Base-by-base conservation (phyloP, 148 eudicot genomes). In the Rhododendron griersonianum region DNA sequence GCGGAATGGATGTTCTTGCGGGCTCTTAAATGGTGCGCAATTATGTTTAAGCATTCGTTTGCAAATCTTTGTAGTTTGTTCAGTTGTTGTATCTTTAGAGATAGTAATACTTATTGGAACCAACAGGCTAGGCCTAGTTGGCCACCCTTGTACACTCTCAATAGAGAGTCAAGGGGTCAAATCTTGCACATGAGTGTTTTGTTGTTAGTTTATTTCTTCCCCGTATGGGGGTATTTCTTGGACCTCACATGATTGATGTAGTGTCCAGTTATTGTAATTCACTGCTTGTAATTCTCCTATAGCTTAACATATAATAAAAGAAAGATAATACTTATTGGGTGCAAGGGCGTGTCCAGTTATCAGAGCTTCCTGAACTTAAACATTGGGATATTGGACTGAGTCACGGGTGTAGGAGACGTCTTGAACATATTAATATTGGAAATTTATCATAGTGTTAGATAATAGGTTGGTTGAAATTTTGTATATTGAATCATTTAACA, bases 1-100 rank as follows among this genome's bases (percentile, higher is more conserved):
- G 84, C 94, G n/a, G 95, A 94, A 81, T 91, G 94, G 92, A 92
- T 94, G 97, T 95, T 94, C 93, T 90, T 92, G 81, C 90, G 89
- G 86, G 91, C 97, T 75, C 90, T 94, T 39, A 94, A 92, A 91
- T 91, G 98, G 98, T 94, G 51, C 81, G 88, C 13, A 25, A 28
- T 45, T 53, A 25, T 30, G 21, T 80, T 78, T 44, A 39, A 59
- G 14, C 67, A 76, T 11, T 47, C 3, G 53, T 73, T 13, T 59
- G 81, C 50, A 39, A 65, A 23, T 30, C 11, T 67, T 16, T 78
- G 30, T 30, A 30, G 30, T 30, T 30, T 30, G 30, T 30, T 30
- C 30, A 30, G 30, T 30, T 30, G 30, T 23, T 65, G 39, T 78
- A 45, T 79, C 25, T 51, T 57, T 69, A 48, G 45, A 81, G 51